Base-by-base conservation (phyloP, 1,284 basidiomycete genomes). In the Leccinum pachyderme region DNA sequence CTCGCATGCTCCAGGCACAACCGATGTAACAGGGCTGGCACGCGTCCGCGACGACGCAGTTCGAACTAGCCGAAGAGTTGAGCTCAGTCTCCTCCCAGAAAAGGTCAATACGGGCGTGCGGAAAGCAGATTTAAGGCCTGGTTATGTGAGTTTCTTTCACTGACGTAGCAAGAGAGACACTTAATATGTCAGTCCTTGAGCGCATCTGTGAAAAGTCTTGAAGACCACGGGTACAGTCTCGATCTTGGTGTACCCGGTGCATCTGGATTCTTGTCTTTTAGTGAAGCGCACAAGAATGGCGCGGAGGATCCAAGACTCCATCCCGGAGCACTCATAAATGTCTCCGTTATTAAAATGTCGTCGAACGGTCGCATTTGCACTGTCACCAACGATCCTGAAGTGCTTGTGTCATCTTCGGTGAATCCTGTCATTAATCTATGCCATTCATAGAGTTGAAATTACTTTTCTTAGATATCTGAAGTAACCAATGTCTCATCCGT, bases 171-270 rank as follows among this genome's bases (percentile, higher is more conserved):
- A n/a, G 31, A n/a, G 11, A 39, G 45, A 7, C 24, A 15, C 55
- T 63, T 29, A 61, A 28, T 18, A 39, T 12, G n/a, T 33, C 32
- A 93, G 89, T 82, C 83, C 15, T 66, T 97, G 51, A 82, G 87
- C 0, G 91, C 86, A 9, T 83, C 90, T 46, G 79, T 98, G 29
- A 86, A 89, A 71, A 92, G 89, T 64, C 76, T 91, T 32, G 97
- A 99, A 74, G 97, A 99, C 66, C 93, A 98, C 72, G 96, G 96
- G 1, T 98, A 96, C 73, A 83, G 89, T 52, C 79, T 99, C 22
- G 91, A 96, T 61, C 76, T 96, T 33, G 97, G 97, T 1, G 66
- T 96, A 22, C 70, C 82, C 11, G 83, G 85, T 31, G 72, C 88
- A 28, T 85, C 90, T 53, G 92, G 91, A 24, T 96, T 95, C 71